Conservation (phyloP, 176 grass and related monocot species). For the Carex pumila region DNA sequence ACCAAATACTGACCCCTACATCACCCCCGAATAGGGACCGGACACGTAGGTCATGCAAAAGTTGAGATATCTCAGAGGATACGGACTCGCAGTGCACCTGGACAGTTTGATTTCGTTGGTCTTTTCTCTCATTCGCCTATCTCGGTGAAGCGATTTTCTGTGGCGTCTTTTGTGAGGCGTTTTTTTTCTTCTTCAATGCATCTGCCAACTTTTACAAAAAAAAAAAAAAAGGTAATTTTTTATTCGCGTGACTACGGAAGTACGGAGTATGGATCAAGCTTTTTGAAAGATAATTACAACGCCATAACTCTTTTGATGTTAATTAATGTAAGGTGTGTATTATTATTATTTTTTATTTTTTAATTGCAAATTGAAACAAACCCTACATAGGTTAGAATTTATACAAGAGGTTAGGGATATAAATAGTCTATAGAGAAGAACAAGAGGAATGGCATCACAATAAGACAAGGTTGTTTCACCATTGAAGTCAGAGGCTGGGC, state of each 20-base stretch:
- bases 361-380: neutral
- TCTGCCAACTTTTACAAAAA: neutral
- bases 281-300: neutral
- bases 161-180: neutral
- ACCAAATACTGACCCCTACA: too few relatives aligned
- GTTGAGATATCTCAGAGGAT: too few relatives aligned
- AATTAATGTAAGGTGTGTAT: neutral
- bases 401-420: too few relatives aligned
- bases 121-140: neutral
- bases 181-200: neutral
- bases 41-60: too few relatives aligned
- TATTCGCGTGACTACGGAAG: neutral
- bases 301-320: neutral
- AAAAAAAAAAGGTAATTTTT: too few relatives aligned
- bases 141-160: neutral
- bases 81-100: constrained; percentile 2
- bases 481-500: too few relatives aligned
- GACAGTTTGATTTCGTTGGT: neutral
- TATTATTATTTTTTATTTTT: neutral
- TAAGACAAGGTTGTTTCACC: too few relatives aligned
- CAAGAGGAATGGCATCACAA: too few relatives aligned
- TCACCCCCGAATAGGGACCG: too few relatives aligned
- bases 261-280: neutral
- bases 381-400: too few relatives aligned
- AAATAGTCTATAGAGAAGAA: too few relatives aligned